Evolutionary conservation across 495 filamentous ascomycete genomes (phyloP), one percentile per base, ranked within the genome.

Genomic region (Glonium stellatum): DNA sequence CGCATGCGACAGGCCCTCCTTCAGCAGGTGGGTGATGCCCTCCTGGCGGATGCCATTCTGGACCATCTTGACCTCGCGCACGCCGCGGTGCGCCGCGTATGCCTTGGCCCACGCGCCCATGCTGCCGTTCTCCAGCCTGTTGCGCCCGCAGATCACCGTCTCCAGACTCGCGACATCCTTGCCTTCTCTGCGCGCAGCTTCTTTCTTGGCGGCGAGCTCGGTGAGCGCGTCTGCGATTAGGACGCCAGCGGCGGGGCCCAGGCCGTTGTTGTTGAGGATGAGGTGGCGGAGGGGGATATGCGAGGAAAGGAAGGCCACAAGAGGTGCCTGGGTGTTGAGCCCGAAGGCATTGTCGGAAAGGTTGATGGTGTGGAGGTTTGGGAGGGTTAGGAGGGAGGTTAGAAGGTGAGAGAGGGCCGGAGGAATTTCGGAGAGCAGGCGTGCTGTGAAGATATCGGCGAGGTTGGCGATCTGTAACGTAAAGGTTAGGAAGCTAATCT

Each of bases 321-420:
- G 70, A 10, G 73, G 73, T n/a, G 71, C 73, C 46, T 70, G 67
- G 15, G 89, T 95, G 72, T 96, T 96, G 51, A 95, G 84, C 55
- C 93, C 93, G 69, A 98, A 98, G 46, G 93, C 93, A 73, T 98
- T 98, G 75, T 98, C 93, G 70, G 90, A 93, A 12, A 98, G 83
- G 75, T 97, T 91, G 72, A 98, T 82, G 34, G 91, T 96, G 70
- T 90, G 87, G 13, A 97, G 83, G 35, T 87, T 82, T 0, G 87
- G 82, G 49, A 95, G 83, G 55, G 87, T 84, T 48, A 97, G 82
- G 44, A 97, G 86, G 4, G 95, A 84, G 21, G 85, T 89, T 12
- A 97, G 84, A 37, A 98, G 86, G 46, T 84, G 84, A 12, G 85
- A 85, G 36, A 97, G 84, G 1, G 95, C 92, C 55, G 85, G 84